phyloP scores from a whole-genome alignment of 1,139 yeast genomes.

The Wickerhamomyces sp. region DNA sequence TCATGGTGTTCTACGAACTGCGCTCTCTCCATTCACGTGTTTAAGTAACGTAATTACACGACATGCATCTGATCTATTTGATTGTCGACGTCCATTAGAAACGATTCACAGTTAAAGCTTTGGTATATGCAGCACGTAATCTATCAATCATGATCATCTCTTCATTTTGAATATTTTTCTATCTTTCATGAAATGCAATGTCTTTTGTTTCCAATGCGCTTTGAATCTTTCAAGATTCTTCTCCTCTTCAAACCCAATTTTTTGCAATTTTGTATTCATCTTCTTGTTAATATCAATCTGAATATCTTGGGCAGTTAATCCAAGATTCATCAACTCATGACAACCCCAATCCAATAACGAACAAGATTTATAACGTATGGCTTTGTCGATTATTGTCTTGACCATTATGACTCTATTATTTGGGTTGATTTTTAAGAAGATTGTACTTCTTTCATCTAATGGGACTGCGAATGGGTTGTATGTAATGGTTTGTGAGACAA shows the following conservation, averaged over 20 bases:
- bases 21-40: too few relatives aligned
- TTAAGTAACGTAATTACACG: too few relatives aligned
- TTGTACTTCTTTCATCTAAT: background rate
- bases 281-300: constrained; percentile 3
- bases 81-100: too few relatives aligned
- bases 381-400: constrained; percentile 9
- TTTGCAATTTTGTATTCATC: background rate
- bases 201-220: background rate
- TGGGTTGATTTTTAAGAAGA: constrained; percentile 3
- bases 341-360: constrained; percentile 4
- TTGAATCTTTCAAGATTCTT: background rate
- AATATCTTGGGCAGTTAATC: constrained; percentile 4
- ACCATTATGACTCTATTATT: constrained; percentile 4
- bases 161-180: background rate
- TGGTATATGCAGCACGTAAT: too few relatives aligned
- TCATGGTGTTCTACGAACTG: too few relatives aligned
- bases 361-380: background rate
- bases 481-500: background rate
- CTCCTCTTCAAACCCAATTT: background rate
- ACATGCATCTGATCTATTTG: too few relatives aligned
- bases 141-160: too few relatives aligned
- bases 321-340: constrained; percentile 3
- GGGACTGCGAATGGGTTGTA: constrained; percentile 9
- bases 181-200: constrained; percentile 1
- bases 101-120: too few relatives aligned